Conservation (phyloP, 2,329 filamentous ascomycete species). For the Lecanicillium sp. region DNA sequence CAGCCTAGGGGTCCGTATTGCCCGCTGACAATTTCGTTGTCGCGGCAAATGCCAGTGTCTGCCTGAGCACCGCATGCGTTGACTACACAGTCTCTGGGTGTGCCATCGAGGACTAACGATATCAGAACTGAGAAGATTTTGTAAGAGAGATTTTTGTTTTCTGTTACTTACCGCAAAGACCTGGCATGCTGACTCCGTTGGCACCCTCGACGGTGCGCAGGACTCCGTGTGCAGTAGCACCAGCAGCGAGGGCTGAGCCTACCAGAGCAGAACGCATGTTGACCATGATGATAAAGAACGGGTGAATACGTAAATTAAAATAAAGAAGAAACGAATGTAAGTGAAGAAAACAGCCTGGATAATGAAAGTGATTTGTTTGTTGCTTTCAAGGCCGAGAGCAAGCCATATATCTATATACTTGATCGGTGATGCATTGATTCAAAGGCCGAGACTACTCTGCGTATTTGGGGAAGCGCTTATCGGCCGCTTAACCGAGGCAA, state of each 20-base stretch:
- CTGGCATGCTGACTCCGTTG: conserved; percentile 50
- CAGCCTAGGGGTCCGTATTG: conserved; percentile 47
- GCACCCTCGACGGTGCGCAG: conserved; percentile 43
- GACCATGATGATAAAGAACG: not conserved
- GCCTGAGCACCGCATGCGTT: conserved; percentile 49
- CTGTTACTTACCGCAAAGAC: conserved; percentile 23
- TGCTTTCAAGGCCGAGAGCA: too few species aligned
- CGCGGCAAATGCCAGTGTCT: conserved; percentile 55
- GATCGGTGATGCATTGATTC: too few species aligned
- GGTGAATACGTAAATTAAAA: not conserved
- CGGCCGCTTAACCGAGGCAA: too few species aligned
- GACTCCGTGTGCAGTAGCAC: conserved; percentile 38
- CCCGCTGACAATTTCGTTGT: conserved; percentile 41
- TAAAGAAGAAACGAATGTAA: not conserved
- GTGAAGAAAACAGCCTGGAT: too few species aligned
- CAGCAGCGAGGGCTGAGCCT: not conserved
- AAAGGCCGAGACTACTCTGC: too few species aligned
- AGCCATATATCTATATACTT: too few species aligned
- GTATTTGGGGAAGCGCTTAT: too few species aligned
- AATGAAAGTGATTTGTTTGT: too few species aligned
- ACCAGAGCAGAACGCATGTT: conserved; percentile 6
- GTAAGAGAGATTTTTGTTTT: not conserved
- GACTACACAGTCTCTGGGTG: conserved; percentile 50
- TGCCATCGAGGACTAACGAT: conserved; percentile 43
- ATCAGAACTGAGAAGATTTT: not conserved